Conservation (phyloP, 768 basidiomycete species). For the Lactarius hatsudake region DNA sequence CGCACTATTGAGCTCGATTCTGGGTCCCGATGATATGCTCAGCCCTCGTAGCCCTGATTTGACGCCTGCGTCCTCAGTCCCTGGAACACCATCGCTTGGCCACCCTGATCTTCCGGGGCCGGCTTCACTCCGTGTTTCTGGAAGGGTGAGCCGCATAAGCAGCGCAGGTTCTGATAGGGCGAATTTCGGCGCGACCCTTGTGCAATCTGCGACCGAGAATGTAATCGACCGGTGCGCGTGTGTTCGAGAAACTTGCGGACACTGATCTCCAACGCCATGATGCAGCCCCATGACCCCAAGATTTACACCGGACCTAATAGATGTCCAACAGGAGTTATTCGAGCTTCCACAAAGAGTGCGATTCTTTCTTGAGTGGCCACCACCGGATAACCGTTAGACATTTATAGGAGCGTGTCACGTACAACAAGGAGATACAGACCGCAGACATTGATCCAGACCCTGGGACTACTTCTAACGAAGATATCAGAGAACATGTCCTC, state of each 20-base stretch:
- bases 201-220: conserved; percentile 56
- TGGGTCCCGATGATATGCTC: conserved; percentile 46
- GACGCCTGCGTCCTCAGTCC: conserved; percentile 69
- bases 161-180: conserved; percentile 53
- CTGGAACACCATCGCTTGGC: conserved; percentile 61
- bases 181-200: conserved; percentile 46
- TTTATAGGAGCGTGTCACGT: conserved; percentile 68
- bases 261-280: conserved; percentile 10
- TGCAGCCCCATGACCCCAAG: conserved; percentile 61
- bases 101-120: conserved; percentile 38
- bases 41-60: conserved; percentile 57
- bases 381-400: not conserved
- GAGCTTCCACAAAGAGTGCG: conserved; percentile 84
- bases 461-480: conserved; percentile 57
- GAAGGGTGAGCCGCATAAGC: conserved; percentile 68
- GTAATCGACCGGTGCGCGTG: conserved; percentile 61
- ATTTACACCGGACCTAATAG: conserved; percentile 74
- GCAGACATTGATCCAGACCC: conserved; percentile 57
- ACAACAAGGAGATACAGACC: conserved; percentile 86
- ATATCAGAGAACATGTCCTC: conserved; percentile 66
- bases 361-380: not conserved
- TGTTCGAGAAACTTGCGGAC: not conserved
- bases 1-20: conserved; percentile 59
- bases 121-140: conserved; percentile 46
- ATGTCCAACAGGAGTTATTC: conserved; percentile 86